Evolutionary conservation across 768 basidiomycete genomes (phyloP).

Genomic region (Baorangia bicolor): DNA sequence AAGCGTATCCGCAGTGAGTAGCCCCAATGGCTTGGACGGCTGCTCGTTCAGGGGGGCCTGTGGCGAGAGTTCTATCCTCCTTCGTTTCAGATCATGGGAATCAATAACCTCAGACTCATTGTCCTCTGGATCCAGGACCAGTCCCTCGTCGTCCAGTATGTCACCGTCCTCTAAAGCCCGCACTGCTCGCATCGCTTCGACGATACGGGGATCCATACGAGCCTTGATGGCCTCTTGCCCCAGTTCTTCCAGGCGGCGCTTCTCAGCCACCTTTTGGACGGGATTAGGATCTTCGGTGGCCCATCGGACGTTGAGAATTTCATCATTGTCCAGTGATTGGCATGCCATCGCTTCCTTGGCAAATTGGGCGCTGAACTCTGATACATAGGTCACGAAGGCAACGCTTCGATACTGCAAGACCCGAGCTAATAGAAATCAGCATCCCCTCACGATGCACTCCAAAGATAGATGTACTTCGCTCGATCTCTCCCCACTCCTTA

Average conservation of each 20-base stretch:
- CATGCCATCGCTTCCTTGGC: slow-evolving; percentile 99
- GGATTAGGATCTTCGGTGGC: slow-evolving; percentile 99
- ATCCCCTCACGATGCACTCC: not conserved
- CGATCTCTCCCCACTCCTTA: slow-evolving; percentile 93
- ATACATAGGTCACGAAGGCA: slow-evolving; percentile 93
- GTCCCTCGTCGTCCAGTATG: slow-evolving; percentile 36
- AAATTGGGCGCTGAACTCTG: slow-evolving; percentile 86
- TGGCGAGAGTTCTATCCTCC: slow-evolving; percentile 30
- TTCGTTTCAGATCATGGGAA: slow-evolving; percentile 36
- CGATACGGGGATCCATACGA: slow-evolving; percentile 81
- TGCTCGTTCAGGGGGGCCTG: slow-evolving; percentile 30
- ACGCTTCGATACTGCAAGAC: slow-evolving; percentile 93
- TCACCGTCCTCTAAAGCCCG: slow-evolving; percentile 86
- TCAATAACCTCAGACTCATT: slow-evolving; percentile 37
- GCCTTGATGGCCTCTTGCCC: slow-evolving; percentile 87
- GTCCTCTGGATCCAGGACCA: slow-evolving; percentile 34
- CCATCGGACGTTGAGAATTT: slow-evolving; percentile 98
- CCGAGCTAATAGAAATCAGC: slow-evolving; percentile 53
- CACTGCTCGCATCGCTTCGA: slow-evolving; percentile 85
- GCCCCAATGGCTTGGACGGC: slow-evolving; percentile 45
- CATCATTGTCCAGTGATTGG: slow-evolving; percentile 95
- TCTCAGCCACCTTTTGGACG: slow-evolving; percentile 81
- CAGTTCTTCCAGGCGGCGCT: slow-evolving; percentile 75
- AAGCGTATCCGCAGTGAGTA: slow-evolving; percentile 82
- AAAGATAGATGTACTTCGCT: slow-evolving; percentile 64